These are phyloP conservation scores for Ophiostoma novo-ulmi DNA, from an alignment of 2,329 filamentous ascomycete genomes.

Conservation along the genomic window DNA sequence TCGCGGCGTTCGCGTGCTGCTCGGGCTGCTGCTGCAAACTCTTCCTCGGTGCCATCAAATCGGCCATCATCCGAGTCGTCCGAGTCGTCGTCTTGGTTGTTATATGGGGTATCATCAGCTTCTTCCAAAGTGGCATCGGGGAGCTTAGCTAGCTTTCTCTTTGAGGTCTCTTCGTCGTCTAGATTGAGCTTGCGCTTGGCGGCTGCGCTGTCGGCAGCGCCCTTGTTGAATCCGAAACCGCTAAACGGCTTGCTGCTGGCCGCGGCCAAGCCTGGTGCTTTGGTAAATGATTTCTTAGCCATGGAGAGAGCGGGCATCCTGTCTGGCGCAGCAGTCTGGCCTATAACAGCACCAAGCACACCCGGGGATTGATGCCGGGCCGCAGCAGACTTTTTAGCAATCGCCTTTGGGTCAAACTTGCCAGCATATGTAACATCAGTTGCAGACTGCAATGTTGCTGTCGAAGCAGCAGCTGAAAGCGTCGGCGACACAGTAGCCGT, in stretches of 20 bases:
- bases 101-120: conserved; percentile 55
- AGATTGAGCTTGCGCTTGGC: conserved; percentile 73
- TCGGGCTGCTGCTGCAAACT: conserved; percentile 76
- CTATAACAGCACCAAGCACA: conserved; percentile 45
- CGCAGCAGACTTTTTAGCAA: conserved; percentile 70
- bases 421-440: conserved; percentile 60
- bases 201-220: conserved; percentile 60
- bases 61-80: conserved; percentile 70
- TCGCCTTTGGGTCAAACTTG: conserved; percentile 83
- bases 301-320: not conserved
- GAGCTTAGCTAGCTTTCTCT: conserved; percentile 86
- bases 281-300: conserved; percentile 15
- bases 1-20: conserved; percentile 81
- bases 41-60: conserved; percentile 79
- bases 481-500: conserved; percentile 33
- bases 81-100: conserved; percentile 59
- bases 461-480: not conserved
- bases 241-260: conserved; percentile 60
- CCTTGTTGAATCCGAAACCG: conserved; percentile 66
- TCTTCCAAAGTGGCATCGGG: conserved; percentile 68
- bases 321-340: conserved; percentile 25
- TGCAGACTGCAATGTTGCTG: conserved; percentile 36
- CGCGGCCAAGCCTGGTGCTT: conserved; percentile 19
- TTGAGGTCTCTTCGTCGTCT: conserved; percentile 79
- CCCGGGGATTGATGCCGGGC: conserved; percentile 53